Base-by-base conservation (phyloP, 2,329 filamentous ascomycete genomes). In the Trichocomaceae sp. region DNA sequence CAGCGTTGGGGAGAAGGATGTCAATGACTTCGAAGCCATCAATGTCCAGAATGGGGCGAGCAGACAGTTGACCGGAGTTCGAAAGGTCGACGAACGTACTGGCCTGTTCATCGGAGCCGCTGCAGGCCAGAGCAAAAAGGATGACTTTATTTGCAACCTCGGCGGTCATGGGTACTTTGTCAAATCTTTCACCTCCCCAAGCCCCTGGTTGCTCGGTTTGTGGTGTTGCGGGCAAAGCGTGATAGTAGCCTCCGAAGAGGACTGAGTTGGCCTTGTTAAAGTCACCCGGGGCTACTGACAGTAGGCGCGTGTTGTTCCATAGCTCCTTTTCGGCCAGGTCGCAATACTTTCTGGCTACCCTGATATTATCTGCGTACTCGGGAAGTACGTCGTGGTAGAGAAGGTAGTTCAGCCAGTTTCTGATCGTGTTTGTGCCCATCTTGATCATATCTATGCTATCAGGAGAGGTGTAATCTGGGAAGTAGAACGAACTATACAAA, bases 321-420 rank as follows among this genome's bases (percentile, higher is more conserved):
- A 93, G 77, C 69, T 97, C 89, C 1, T 73, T 64, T 2, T 82
- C 77, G 1, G 88, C 89, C 13, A 77, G 65, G 19, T 83, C 79
- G 63, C 90, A 95, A 26, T 92, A 68, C 1, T 68, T 68, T 7
- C 86, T 75, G 0, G 91, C 90, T 0, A 78, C 74, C 15, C 81
- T 72, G 56, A 97, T 77, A 59, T 92, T 81, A 0, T 79, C 74
- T 0, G 71, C 76, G 65, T 91, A 87, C 68, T 97, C 93, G 0
- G 87, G 86, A 64, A 90, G 96, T 15, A 95, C 92, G 37, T 87
- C 81, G 65, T 97, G 91, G 57, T 87, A 82, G 9, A 91, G 77
- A 0, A 97, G 77, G 61, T 96, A 99, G 60, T 89, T 88, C 59
- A 96, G 82, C 66, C 97, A 97, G 66, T 93, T 95, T 57, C 83